Evolutionary conservation across 129 eudicot genomes (phyloP).

Genomic region (Artemisia argyi): DNA sequence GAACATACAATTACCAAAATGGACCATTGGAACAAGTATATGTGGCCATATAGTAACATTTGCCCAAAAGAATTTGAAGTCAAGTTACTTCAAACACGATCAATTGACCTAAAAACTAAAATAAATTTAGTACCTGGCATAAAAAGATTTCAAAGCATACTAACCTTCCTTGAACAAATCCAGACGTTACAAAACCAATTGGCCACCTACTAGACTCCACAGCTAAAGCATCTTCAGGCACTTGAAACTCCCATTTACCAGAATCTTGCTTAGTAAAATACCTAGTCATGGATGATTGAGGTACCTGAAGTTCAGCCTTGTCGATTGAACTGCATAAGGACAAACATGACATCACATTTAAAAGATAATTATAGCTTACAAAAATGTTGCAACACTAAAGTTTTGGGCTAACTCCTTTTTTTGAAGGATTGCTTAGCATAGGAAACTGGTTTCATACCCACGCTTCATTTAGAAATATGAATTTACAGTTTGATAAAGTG

Average conservation of each 20-base stretch:
- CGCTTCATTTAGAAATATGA: too few relatives aligned
- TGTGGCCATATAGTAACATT: too few relatives aligned
- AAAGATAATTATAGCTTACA: not conserved
- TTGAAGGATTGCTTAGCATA: too few relatives aligned
- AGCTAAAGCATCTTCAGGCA: conserved; percentile 54
- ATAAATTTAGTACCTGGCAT: not conserved
- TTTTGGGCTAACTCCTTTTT: too few relatives aligned
- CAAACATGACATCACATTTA: conserved; percentile 1
- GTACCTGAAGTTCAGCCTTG: conserved; percentile 56
- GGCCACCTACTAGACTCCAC: conserved; percentile 70
- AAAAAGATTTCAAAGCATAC: conserved; percentile 8
- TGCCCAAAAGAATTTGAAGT: too few relatives aligned
- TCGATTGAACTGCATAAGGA: conserved; percentile 44
- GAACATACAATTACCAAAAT: too few relatives aligned
- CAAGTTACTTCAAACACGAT: too few relatives aligned
- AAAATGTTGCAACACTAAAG: not conserved
- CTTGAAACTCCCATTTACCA: conserved; percentile 75
- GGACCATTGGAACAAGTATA: too few relatives aligned
- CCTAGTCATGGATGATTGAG: conserved; percentile 44
- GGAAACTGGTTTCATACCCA: too few relatives aligned
- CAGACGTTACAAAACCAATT: conserved; percentile 83
- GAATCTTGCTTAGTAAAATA: conserved; percentile 52
- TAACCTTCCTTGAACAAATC: conserved; percentile 93
- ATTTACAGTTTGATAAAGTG: too few relatives aligned
- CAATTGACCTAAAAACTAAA: conserved; percentile 4